phyloP scores from a whole-genome alignment of 352 stramenopile genomes.

The Globisporangium splendens region DNA sequence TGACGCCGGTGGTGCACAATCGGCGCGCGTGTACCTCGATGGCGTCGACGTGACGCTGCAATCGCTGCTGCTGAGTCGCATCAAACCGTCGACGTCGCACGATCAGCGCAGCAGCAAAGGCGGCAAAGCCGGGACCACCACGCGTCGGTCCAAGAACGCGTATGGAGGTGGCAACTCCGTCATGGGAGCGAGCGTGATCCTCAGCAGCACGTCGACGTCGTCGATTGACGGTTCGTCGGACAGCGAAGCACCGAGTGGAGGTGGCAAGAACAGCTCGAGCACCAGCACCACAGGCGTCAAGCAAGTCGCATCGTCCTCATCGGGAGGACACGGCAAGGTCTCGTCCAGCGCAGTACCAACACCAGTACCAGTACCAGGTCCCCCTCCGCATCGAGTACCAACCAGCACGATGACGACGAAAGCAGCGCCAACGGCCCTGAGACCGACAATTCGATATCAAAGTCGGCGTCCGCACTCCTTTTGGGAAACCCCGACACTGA shows the following conservation, averaged over 20 bases:
- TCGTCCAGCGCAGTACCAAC: background rate
- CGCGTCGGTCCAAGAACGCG: conserved; percentile 26
- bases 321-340: background rate
- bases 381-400: background rate
- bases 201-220: conserved; percentile 46
- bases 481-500: background rate
- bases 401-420: conserved; percentile 19
- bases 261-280: background rate
- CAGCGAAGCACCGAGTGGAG: conserved; percentile 20
- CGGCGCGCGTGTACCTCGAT: conserved; percentile 64
- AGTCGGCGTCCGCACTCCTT: background rate
- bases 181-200: conserved; percentile 44
- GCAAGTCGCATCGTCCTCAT: background rate
- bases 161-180: conserved; percentile 27
- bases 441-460: background rate
- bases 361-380: background rate
- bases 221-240: conserved; percentile 59
- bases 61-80: conserved; percentile 68
- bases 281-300: background rate
- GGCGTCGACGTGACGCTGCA: conserved; percentile 73
- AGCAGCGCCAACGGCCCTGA: conserved; percentile 1
- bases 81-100: conserved; percentile 49
- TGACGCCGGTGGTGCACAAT: conserved; percentile 27
- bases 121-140: conserved; percentile 21
- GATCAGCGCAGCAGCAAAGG: conserved; percentile 17